Percentiles rank a stretch among this genome's conserved stretches.
phyloP scores from a whole-genome alignment of 1,139 yeast genomes.

The Geotrichum citri-aurantii region DNA sequence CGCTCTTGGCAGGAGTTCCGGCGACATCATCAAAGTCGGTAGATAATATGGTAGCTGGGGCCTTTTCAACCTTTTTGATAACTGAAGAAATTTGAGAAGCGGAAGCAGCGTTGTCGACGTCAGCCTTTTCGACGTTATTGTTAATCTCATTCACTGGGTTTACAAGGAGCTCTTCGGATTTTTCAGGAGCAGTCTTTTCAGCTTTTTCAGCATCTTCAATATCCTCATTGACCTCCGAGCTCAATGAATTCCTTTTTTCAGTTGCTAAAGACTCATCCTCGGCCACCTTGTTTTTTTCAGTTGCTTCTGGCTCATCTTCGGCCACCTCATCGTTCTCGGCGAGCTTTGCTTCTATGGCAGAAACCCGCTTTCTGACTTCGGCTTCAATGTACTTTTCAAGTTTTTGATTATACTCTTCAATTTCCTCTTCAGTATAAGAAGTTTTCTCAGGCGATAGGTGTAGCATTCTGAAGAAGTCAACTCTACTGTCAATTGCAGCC shows the following conservation, averaged over 20 bases:
- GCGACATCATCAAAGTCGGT: not conserved
- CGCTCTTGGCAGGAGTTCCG: slow-evolving; percentile 2
- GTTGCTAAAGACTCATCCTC: not conserved
- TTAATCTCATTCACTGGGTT: not conserved
- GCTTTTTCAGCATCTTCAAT: not conserved
- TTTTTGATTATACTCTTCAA: not conserved
- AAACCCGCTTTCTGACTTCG: not conserved
- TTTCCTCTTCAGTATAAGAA: not conserved
- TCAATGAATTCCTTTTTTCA: not conserved
- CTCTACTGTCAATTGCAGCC: not conserved
- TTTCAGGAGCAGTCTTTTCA: not conserved
- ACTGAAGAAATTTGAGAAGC: not conserved
- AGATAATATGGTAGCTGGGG: not conserved
- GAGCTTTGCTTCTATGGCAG: not conserved
- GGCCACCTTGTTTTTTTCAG: not conserved
- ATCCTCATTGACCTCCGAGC: not conserved
- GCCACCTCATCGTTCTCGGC: not conserved
- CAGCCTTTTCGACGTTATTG: not conserved
- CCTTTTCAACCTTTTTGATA: not conserved
- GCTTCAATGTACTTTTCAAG: not conserved
- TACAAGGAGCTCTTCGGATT: not conserved
- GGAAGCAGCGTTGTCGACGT: not conserved
- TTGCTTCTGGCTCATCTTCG: not conserved
- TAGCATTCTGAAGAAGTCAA: not conserved
- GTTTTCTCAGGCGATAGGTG: not conserved